A percentile compares a stretch with the other conserved stretches of the same genome.
These are phyloP conservation scores for Lyophyllum semitale DNA, from an alignment of 768 basidiomycete genomes.

Conservation along the genomic window DNA sequence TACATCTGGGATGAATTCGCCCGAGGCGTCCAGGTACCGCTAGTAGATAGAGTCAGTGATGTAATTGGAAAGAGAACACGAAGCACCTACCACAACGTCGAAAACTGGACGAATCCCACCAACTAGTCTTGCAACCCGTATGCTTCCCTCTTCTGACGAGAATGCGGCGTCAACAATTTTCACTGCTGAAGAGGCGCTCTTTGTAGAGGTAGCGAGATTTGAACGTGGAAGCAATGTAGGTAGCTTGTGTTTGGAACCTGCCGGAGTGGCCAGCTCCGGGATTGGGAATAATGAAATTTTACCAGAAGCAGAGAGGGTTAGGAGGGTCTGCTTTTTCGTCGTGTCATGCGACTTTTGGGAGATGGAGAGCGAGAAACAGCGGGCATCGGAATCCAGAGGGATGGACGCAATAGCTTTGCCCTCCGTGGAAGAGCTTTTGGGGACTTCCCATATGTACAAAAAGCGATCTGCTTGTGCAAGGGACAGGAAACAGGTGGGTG, in stretches of 20 bases:
- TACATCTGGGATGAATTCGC: conserved; percentile 54
- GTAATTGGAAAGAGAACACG: neutral
- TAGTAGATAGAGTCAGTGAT: conserved; percentile 25
- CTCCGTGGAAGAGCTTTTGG: conserved; percentile 38
- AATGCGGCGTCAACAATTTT: conserved; percentile 52
- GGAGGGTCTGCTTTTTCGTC: conserved; percentile 40
- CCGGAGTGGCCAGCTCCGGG: conserved; percentile 43
- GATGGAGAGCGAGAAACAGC: conserved; percentile 39
- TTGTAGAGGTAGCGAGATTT: conserved; percentile 41
- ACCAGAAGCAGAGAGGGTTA: conserved; percentile 61
- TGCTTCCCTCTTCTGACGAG: conserved; percentile 37
- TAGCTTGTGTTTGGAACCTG: conserved; percentile 45
- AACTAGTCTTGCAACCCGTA: conserved; percentile 55
- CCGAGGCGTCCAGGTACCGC: conserved; percentile 57
- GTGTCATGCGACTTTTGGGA: conserved; percentile 22
- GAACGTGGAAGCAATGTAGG: conserved; percentile 55
- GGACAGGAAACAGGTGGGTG: conserved; percentile 54
- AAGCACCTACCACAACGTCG: conserved; percentile 53
- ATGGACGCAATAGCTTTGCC: conserved; percentile 61
- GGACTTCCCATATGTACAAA: conserved; percentile 61
- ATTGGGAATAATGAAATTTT: conserved; percentile 59
- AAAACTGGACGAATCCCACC: conserved; percentile 63
- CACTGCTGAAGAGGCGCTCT: conserved; percentile 31
- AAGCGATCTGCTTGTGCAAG: conserved; percentile 64
- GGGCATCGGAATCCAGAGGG: conserved; percentile 66